Evolutionary conservation across 208 protist species (phyloP).

Genomic region (Leptomonas seymouri): DNA sequence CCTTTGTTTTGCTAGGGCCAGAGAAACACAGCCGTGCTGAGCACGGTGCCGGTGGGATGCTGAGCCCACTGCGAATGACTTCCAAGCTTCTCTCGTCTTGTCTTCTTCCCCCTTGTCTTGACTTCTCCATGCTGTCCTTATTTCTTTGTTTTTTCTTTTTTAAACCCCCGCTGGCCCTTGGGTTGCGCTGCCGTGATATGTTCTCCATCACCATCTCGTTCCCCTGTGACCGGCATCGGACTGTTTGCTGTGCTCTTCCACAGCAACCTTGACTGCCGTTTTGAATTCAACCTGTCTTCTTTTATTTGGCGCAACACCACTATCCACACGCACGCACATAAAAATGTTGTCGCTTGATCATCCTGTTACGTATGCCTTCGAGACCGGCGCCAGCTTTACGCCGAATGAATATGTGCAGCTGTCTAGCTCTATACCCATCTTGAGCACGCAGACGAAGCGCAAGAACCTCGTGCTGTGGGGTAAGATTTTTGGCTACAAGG

Average conservation of each 20-base stretch:
- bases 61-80: too few relatives aligned
- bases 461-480: conserved; percentile 77
- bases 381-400: conserved; percentile 33
- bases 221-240: too few relatives aligned
- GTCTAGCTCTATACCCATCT: conserved; percentile 67
- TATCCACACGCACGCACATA: conserved; percentile 11
- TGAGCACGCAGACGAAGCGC: conserved; percentile 66
- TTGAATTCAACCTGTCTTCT: not conserved
- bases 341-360: conserved; percentile 58
- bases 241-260: too few relatives aligned
- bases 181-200: too few relatives aligned
- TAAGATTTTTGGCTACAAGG: conserved; percentile 84
- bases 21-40: too few relatives aligned
- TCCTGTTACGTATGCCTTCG: conserved; percentile 68
- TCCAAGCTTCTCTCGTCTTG: too few relatives aligned
- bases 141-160: conserved; percentile 6
- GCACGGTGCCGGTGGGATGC: too few relatives aligned
- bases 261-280: too few relatives aligned
- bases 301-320: not conserved
- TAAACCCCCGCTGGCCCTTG: not conserved
- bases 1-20: too few relatives aligned
- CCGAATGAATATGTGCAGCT: conserved; percentile 76
- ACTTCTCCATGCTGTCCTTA: too few relatives aligned
- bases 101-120: too few relatives aligned
- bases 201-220: too few relatives aligned